These are phyloP conservation scores for Achaetomiella virescens DNA, from an alignment of 495 filamentous ascomycete genomes.

Conservation along the genomic window DNA sequence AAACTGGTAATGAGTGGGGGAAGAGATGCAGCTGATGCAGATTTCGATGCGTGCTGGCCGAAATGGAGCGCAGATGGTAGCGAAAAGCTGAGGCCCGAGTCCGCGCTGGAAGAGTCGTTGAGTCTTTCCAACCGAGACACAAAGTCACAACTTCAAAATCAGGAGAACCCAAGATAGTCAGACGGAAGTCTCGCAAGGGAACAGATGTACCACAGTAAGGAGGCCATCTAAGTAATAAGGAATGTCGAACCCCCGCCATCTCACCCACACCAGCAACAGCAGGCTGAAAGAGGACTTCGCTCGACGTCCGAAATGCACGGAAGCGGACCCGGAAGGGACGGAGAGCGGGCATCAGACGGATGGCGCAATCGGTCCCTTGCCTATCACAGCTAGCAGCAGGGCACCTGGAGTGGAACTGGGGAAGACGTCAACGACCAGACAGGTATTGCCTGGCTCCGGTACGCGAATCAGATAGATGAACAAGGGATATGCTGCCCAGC, in stretches of 20 bases:
- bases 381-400: constrained; percentile 17
- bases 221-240: background rate
- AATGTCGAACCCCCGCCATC: background rate
- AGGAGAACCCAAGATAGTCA: no score
- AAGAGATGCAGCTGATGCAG: no score
- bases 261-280: background rate
- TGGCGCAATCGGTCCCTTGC: constrained; percentile 29
- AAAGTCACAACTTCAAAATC: no score
- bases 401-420: constrained; percentile 9
- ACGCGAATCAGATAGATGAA: background rate
- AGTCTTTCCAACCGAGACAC: no score
- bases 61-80: no score
- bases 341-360: constrained; percentile 15
- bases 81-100: no score
- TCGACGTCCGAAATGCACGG: constrained; percentile 1
- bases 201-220: no score
- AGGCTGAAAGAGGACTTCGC: background rate
- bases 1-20: no score
- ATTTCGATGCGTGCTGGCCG: no score
- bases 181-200: no score
- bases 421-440: background rate
- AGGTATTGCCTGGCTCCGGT: background rate
- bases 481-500: background rate
- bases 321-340: constrained; percentile 9
- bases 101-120: no score